Evolutionary conservation across 345 rosid species (phyloP), one percentile per base, ranked within the genome.

Genomic region (thale cress (Arabidopsis thaliana)): DNA sequence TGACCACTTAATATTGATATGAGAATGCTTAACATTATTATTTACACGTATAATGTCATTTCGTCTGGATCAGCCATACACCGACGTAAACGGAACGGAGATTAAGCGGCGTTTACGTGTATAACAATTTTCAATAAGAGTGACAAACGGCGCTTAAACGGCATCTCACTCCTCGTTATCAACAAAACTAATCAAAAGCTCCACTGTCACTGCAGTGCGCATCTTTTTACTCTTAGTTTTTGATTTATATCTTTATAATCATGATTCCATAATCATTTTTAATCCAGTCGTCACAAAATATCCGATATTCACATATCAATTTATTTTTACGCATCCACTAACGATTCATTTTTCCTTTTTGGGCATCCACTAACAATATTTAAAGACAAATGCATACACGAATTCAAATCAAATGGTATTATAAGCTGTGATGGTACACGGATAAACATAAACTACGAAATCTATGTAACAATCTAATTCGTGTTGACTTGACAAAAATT

Each of bases 11-110:
- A 16, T 16, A 16, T 16, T 16, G 20, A 16, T 16, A 16, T 16
- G 20, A 16, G 20, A 16, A 16, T 16, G 20, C 20, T 16, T 16
- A 16, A 16, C 20, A 16, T 16, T 16, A 16, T 16, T 16, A 16
- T 16, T 16, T 16, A 16, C 20, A 16, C 20, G 20, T 16, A 28
- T 28, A 24, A 42, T 68, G 63, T 60, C 56, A 50, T 75, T 12
- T 48, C 57, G 33, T 59, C 5, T 16, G 33, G 48, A 57, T 48
- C 20, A 65, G 38, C 67, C 78, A 78, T 42, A 71, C 78, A 67
- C 82, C 82, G 78, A 78, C 78, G 82, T 78, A 78, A 78, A 78
- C 82, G 78, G 78, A 78, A 73, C 82, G 82, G 71, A 67, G 78
- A 78, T 78, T 3, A 36, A 73, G 70, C 71, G 74, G 53, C 78